Evolutionary conservation across 2,329 filamentous ascomycete species (phyloP), one percentile per base, ranked within the genome.

Genomic region (Sclerotinia borealis): DNA sequence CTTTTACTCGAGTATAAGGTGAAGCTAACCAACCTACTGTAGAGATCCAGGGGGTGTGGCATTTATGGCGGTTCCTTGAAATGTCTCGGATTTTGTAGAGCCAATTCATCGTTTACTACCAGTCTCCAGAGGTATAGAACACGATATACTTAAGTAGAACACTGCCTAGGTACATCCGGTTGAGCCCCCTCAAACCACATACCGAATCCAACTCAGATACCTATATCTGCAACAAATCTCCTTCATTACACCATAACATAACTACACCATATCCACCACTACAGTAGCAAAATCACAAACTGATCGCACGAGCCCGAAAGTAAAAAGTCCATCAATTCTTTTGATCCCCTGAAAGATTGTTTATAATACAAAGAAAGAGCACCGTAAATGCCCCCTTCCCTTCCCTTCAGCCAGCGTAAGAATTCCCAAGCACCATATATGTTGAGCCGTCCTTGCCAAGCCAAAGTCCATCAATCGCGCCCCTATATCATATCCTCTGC

Each of bases 331-430:
- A 56, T 56, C 29, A 47, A 56, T 62, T 62, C 50, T 62, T 47
- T 56, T 62, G 41, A 36, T 43, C 50, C 43, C 50, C 22, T 39
- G 36, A 56, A 61, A 56, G 50, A 49, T 37, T 48, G 56, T 36
- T 62, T 56, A 62, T 62, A 62, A 56, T 62, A 62, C 60, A 62
- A n/a, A n/a, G n/a, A n/a, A n/a, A 62, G 50, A 56, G 60, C 60
- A 62, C 43, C 37, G 7, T 54, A 56, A 39, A 39, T 62, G 41
- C 41, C 7, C 59, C 39, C 8, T 31, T 17, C 43, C 17, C 39
- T 56, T 29, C 2, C 34, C 25, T 25, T 36, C 34, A 37, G 41
- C 22, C n/a, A 36, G 29, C 54, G 4, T 45, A 56, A 25, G 31
- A 56, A 39, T 43, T 49, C 60, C 51, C 19, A 56, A 56, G 31